These are phyloP conservation scores for Balakata baccata DNA, from an alignment of 345 rosid genomes.

Conservation along the genomic window DNA sequence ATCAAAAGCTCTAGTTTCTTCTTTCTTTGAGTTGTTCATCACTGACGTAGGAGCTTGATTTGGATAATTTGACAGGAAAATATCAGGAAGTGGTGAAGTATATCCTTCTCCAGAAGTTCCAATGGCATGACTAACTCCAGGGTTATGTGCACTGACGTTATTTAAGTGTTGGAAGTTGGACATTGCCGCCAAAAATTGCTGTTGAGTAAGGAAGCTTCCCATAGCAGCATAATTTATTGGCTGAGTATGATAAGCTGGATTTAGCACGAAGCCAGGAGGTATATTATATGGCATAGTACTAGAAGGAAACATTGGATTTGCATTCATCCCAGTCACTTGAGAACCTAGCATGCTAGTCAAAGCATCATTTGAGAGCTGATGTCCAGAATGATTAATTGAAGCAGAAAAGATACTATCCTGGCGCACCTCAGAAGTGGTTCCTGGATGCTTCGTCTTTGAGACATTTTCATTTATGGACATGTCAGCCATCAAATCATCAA, in stretches of 20 bases:
- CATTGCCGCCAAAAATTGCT: conserved; percentile 72
- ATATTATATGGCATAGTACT: conserved; percentile 53
- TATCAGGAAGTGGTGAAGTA: conserved; percentile 66
- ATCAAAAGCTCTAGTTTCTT: conserved; percentile 90
- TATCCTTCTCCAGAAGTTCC: conserved; percentile 41
- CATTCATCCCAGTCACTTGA: conserved; percentile 41
- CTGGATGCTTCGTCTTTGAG: conserved; percentile 41
- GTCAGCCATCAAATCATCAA: conserved; percentile 67
- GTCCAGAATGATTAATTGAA: conserved; percentile 36
- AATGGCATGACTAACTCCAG: conserved; percentile 32
- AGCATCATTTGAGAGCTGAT: conserved; percentile 44
- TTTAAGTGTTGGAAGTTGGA: conserved; percentile 71
- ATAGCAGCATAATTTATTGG: conserved; percentile 61
- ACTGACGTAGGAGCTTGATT: conserved; percentile 56
- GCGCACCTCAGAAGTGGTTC: conserved; percentile 31
- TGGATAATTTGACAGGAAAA: conserved; percentile 66
- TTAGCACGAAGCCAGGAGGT: conserved; percentile 62
- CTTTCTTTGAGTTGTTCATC: conserved; percentile 62
- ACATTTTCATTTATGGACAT: conserved; percentile 52
- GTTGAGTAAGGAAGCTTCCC: conserved; percentile 71
- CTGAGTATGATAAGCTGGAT: conserved; percentile 63
- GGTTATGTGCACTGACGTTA: conserved; percentile 52
- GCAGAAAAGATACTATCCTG: conserved; percentile 46
- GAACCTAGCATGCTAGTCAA: conserved; percentile 49
- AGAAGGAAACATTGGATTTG: conserved; percentile 48